Evolutionary conservation across 495 filamentous ascomycete genomes (phyloP).

Genomic region (Baudoinia panamericana): DNA sequence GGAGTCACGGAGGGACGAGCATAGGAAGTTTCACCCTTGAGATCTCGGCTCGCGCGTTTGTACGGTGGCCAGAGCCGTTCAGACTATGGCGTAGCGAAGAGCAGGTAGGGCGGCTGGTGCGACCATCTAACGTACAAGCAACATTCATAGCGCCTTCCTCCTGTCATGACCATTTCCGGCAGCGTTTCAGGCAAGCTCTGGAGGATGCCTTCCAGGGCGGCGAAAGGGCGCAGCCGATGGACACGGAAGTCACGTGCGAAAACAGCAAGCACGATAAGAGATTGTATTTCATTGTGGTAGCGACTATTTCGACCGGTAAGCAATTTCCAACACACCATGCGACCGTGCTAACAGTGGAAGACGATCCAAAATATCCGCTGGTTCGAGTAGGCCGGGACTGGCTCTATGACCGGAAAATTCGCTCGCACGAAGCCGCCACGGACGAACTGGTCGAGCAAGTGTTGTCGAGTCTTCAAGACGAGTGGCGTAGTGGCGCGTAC

Average conservation of each 20-base stretch:
- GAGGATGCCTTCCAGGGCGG: constrained; percentile 9
- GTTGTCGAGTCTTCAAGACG: constrained; percentile 43
- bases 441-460: constrained; percentile 35
- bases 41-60: constrained; percentile 42
- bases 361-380: no score
- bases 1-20: constrained; percentile 43
- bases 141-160: constrained; percentile 41
- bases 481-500: constrained; percentile 40
- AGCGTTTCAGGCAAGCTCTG: neutral
- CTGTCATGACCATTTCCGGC: constrained; percentile 24
- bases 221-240: constrained; percentile 7
- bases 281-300: constrained; percentile 61
- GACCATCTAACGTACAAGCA: no score
- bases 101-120: no score
- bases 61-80: no score
- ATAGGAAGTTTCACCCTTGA: constrained; percentile 48
- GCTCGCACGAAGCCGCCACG: constrained; percentile 9
- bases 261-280: constrained; percentile 47
- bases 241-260: constrained; percentile 42
- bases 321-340: no score
- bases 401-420: constrained; percentile 38
- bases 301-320: constrained; percentile 42
- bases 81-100: no score
- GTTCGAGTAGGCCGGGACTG: constrained; percentile 53
- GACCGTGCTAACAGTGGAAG: no score